phyloP scores from a whole-genome alignment of 495 filamentous ascomycete species.

The Penicillium simplicissimum region DNA sequence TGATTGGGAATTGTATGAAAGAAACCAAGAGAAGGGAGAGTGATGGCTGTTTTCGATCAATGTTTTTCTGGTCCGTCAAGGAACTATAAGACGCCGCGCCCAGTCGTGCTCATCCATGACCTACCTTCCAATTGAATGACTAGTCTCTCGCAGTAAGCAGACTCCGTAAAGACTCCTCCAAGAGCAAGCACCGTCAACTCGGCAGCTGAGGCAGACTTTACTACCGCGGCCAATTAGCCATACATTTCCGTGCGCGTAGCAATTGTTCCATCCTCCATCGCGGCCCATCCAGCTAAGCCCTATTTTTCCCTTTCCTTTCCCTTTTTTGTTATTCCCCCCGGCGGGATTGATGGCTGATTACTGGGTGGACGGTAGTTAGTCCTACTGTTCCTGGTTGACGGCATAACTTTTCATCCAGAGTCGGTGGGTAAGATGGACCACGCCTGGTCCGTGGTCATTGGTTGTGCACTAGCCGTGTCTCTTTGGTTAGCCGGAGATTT shows the following conservation, averaged over 20 bases:
- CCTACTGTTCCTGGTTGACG: neutral
- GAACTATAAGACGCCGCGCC: neutral
- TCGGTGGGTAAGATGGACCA: neutral
- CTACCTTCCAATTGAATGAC: too few relatives aligned
- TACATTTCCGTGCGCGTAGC: neutral
- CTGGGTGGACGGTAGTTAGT: neutral
- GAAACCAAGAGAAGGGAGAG: neutral
- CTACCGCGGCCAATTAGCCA: too few relatives aligned
- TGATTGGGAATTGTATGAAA: slow-evolving; percentile 5
- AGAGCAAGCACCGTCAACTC: too few relatives aligned
- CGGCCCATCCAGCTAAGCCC: neutral
- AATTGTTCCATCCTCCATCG: neutral
- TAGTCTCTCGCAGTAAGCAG: too few relatives aligned
- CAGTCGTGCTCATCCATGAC: neutral
- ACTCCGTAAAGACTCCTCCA: too few relatives aligned
- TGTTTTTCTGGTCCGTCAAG: neutral
- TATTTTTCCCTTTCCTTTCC: neutral
- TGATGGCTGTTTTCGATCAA: neutral
- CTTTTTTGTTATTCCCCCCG: too few relatives aligned
- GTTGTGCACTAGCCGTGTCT: slow-evolving; percentile 11
- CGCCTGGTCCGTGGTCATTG: slow-evolving; percentile 11
- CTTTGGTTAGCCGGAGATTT: slow-evolving; percentile 16
- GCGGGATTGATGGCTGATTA: neutral
- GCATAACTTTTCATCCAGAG: neutral
- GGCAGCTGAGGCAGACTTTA: too few relatives aligned